Evolutionary conservation across 306 rosid species (phyloP), one percentile per base, ranked within the genome.

Genomic region (Quercus bicolor): DNA sequence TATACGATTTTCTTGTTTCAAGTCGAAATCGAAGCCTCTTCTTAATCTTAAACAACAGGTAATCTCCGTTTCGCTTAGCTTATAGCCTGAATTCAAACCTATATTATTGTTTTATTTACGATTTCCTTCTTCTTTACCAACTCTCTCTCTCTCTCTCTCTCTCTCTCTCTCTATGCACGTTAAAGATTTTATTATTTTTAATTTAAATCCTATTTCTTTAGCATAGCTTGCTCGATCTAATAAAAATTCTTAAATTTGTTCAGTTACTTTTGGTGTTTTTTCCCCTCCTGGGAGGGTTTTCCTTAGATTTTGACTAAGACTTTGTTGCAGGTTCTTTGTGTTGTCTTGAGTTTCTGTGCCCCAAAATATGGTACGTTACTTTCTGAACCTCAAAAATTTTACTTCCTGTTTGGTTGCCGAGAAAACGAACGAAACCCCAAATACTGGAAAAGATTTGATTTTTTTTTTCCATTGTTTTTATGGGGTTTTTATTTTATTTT

Each of bases 321-420:
- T 70, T 79, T 15, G 2, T 45, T 64, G 70, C 87, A 84, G 87
- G 62, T 59, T 37, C 3, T 48, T 5, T 53, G 28, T 69, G 56
- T 6, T 15, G 59, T 64, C 21, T 64, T 65, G 23, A 48, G 48
- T 14, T 28, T 40, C 65, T 34, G 66, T 73, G n/a, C 28, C 48
- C 65, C 66, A 56, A 31, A 72, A 60, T 5, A 84, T 84, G 87
- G 87, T 84, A 66, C 3, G 56, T 6, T 48, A n/a, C 45, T 53
- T 53, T 51, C n/a, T 18, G 72, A 66, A 3, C 53, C 53, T 48
- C 56, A 4, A 10, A 56, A 28, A 21, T 59, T 77, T 18, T 24
- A n/a, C 28, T 2, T 23, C 51, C 68, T 68, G 57, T 68, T 69
- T 78, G 68, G 19, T 82, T 78, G n/a, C 53, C 34, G 19, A 59